Evolutionary conservation across 805 yeast species (phyloP), one percentile per base, ranked within the genome.

Genomic region (Wickerhamiella kazuoi): DNA sequence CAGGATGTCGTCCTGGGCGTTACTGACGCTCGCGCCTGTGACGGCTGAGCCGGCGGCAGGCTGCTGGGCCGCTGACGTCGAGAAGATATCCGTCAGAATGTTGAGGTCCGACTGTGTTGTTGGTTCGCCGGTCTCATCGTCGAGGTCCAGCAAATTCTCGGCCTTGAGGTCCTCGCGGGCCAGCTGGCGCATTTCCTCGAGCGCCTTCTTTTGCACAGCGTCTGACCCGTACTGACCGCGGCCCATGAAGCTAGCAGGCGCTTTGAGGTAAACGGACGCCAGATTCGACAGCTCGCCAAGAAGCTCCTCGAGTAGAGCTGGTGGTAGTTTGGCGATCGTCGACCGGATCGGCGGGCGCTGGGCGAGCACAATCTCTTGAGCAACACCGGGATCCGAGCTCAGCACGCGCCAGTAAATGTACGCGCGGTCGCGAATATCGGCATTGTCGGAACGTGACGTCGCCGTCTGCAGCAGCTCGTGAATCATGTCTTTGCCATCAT

Each of bases 251-350:
- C 74, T 64, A 16, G 72, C 63, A 4, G 80, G 73, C 11, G 96
- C 94, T 53, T 78, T 79, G 58, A 79, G 93, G 53, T 82, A 82
- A 2, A 90, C 90, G 0, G 96, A 82, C 30, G 94, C 76, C 44
- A 90, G 67, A 7, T 90, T 78, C 2, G 93, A 76, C 41, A 87
- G 60, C 53, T 87, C 94, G n/a, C 62, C 54, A 23, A 87, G 53
- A 37, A 90, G 65, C 45, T 73, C 76, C 32, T 75, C 72, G 41
- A 86, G 66, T 3, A 83, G 64, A 18, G 64, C 66, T 0, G 81
- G 77, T 31, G 82, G 74, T 50, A 86, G 77, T 16, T 67, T 59
- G 32, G 83, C 77, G 23, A 86, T 72, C 2, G 84, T 76, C 2
- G 82, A 69, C 34, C 72, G 69, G 42, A 90, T 72, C 8, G 73